phyloP scores from a whole-genome alignment of 1,284 basidiomycete genomes.

The Pseudozyma pruni region DNA sequence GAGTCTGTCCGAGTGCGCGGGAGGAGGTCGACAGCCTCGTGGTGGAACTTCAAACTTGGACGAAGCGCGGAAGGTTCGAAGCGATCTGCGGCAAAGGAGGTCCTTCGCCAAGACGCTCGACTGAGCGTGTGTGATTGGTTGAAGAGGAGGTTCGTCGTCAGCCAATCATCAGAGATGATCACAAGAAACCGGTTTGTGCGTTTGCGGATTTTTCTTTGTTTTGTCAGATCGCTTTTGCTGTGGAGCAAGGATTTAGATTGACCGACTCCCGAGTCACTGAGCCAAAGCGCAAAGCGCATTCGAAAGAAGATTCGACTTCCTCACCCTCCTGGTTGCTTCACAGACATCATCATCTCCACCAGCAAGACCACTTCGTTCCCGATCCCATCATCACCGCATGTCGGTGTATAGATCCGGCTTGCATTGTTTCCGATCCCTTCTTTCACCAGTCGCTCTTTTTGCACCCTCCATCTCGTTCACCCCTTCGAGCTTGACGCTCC shows the following conservation, averaged over 20 bases:
- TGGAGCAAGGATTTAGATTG: neutral
- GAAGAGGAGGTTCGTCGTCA: neutral
- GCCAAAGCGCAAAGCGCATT: slow-evolving; percentile 5
- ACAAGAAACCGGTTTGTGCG: slow-evolving; percentile 19
- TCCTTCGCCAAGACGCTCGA: neutral
- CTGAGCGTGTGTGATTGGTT: slow-evolving; percentile 8
- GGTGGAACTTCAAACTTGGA: neutral
- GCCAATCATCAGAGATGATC: slow-evolving; percentile 6
- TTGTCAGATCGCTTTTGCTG: slow-evolving; percentile 6
- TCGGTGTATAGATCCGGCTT: slow-evolving; percentile 18
- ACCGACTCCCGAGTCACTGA: slow-evolving; percentile 37
- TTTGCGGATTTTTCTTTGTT: neutral
- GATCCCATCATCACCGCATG: slow-evolving; percentile 22
- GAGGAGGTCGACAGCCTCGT: slow-evolving; percentile 11
- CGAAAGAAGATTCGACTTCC: neutral
- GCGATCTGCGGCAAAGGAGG: too few species aligned
- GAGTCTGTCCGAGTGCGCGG: neutral
- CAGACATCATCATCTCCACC: neutral
- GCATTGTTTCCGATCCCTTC: slow-evolving; percentile 10
- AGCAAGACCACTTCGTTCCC: neutral
- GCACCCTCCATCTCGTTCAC: neutral
- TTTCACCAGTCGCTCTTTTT: slow-evolving; percentile 11
- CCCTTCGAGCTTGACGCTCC: neutral
- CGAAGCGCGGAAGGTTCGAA: too few species aligned
- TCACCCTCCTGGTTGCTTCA: neutral